Base-by-base conservation (phyloP, 2,329 filamentous ascomycete species). In the Xylariaceae sp. region DNA sequence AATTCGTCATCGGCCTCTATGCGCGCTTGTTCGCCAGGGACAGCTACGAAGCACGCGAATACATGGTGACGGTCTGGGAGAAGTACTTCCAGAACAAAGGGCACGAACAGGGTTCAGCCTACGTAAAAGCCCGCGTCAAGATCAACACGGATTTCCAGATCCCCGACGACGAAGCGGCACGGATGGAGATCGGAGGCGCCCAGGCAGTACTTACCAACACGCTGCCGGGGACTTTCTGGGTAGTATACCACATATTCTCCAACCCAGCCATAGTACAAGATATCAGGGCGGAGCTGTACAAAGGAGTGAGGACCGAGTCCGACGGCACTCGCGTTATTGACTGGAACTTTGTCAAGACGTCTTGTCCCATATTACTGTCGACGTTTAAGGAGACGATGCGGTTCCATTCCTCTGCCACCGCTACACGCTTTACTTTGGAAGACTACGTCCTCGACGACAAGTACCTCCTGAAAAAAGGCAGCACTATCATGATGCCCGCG, bases 161-260 rank as follows among this genome's bases (percentile, higher is more conserved):
- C 4, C 39, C 54, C 2, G 29, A 59, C 0, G 44, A 48, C 14
- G 65, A 69, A 41, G 61, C 63, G 3, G 65, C 64, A 5, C 57
- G 61, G 24, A 61, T 62, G 38, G 66, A 70, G 43, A 59, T 66
- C 34, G 67, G 61, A 9, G 58, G 59, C 2, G 59, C 59, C 1
- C 56, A 68, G 34, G 67, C 61, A 0, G 49, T 67, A 19, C 50
- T 70, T 1, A 59, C 60, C 13, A 71, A 68, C 36, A 67, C 63
- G 1, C 52, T 55, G 0, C 62, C 64, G 0, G 50, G 64, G 0
- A 40, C 58, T 0, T 69, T 69, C 45, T 70, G 67, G 67, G 52
- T 61, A 6, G 36, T 67, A 1, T 59, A 61, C 15, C 52, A 64
- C 11, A 46, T 69, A 9, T 52, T 60, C 42, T 47, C 41, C 12